Conservation (phyloP, 257 asterid genomes). For the Fraxinus cuspidata region DNA sequence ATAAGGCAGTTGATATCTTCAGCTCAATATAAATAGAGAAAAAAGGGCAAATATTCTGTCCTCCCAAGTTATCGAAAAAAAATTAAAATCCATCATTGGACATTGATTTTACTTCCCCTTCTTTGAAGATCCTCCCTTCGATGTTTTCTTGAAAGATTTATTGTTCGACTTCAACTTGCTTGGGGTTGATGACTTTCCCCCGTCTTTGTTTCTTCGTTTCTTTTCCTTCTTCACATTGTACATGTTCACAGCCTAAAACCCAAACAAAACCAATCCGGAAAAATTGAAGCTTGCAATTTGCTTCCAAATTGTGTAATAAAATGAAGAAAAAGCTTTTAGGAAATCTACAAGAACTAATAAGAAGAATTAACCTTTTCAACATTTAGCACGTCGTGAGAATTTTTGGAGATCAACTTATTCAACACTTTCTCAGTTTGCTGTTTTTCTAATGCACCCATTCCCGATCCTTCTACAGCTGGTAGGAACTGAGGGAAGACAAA, state of each 20-base stretch:
- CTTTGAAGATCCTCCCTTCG: constrained; percentile 44
- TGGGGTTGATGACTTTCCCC: constrained; percentile 39
- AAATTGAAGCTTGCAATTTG: neutral
- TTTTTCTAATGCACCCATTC: constrained; percentile 81
- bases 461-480: constrained; percentile 91
- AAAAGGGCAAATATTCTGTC: neutral
- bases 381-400: constrained; percentile 83
- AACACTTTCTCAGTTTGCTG: constrained; percentile 84
- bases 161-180: constrained; percentile 61
- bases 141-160: constrained; percentile 69
- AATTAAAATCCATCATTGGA: neutral
- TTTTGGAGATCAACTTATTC: constrained; percentile 69
- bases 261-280: constrained; percentile 12
- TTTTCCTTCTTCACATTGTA: constrained; percentile 81
- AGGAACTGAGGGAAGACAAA: constrained; percentile 53
- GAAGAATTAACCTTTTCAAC: constrained; percentile 65
- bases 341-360: neutral
- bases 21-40: neutral
- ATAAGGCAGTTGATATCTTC: neutral
- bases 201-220: constrained; percentile 53
- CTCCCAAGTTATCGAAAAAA: neutral
- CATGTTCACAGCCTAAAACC: constrained; percentile 85
- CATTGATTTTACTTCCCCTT: constrained; percentile 68
- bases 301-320: neutral
- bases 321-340: neutral